Evolutionary conservation across 1,284 basidiomycete species (phyloP).

Genomic region (Takashimella koratensis): DNA sequence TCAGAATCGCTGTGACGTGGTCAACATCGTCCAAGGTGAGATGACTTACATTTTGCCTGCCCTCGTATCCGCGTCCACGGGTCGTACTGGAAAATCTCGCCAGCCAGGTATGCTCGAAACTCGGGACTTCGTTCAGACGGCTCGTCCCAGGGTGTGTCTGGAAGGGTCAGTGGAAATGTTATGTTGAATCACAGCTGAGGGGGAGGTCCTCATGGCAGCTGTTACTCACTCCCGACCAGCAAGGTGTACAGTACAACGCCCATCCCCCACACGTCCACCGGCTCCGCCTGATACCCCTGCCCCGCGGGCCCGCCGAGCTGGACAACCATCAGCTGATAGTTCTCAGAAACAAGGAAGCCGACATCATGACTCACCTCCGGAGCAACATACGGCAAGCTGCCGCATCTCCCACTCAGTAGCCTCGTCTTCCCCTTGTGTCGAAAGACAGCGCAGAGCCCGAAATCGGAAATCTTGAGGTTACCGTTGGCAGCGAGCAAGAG

Average conservation of each 20-base stretch:
- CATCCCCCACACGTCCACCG: slow-evolving; percentile 92
- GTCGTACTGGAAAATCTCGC: slow-evolving; percentile 67
- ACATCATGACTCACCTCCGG: slow-evolving; percentile 82
- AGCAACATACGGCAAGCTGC: slow-evolving; percentile 91
- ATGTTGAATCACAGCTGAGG: neutral
- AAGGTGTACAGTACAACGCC: slow-evolving; percentile 95
- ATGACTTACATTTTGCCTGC: slow-evolving; percentile 57
- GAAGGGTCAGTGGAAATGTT: slow-evolving; percentile 1
- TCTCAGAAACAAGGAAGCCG: too few species aligned
- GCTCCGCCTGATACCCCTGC: slow-evolving; percentile 75
- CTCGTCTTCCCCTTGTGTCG: slow-evolving; percentile 81
- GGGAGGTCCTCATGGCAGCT: neutral
- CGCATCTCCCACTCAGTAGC: slow-evolving; percentile 76
- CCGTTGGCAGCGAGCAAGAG: slow-evolving; percentile 73
- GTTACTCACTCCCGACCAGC: slow-evolving; percentile 76
- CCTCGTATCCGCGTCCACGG: slow-evolving; percentile 76
- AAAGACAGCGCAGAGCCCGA: slow-evolving; percentile 89
- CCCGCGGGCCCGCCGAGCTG: slow-evolving; percentile 39
- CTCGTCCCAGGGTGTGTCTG: slow-evolving; percentile 98
- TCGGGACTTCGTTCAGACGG: slow-evolving; percentile 76
- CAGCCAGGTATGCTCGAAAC: slow-evolving; percentile 69
- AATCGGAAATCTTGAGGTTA: slow-evolving; percentile 86
- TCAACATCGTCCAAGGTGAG: neutral
- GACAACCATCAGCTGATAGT: neutral
- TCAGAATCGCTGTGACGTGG: slow-evolving; percentile 59